Conservation (phyloP, 2,329 filamentous ascomycete species). For the Blastomyces gilchristii region DNA sequence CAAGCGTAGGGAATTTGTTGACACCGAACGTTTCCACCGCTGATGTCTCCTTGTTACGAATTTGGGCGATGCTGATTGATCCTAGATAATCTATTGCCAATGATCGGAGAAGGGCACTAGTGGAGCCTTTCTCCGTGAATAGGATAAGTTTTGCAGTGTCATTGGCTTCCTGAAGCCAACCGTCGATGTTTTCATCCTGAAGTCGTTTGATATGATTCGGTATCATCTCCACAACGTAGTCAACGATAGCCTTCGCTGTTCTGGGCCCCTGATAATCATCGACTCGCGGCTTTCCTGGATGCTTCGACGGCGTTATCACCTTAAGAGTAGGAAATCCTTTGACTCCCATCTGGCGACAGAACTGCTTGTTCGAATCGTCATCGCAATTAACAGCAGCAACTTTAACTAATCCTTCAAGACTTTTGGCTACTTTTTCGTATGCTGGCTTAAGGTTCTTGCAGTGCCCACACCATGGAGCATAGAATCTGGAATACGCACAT, state of each 20-base stretch:
- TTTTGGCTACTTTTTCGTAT: conserved; percentile 87
- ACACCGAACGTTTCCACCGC: conserved; percentile 66
- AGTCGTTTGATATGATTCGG: conserved; percentile 81
- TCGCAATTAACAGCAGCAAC: conserved; percentile 94
- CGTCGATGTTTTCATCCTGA: conserved; percentile 65
- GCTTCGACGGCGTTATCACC: conserved; percentile 77
- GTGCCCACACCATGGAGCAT: conserved; percentile 95
- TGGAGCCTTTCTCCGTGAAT: conserved; percentile 87
- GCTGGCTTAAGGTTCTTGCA: conserved; percentile 92
- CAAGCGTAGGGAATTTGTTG: conserved; percentile 64
- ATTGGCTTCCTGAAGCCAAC: conserved; percentile 58
- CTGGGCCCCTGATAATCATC: conserved; percentile 85
- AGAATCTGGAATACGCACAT: conserved; percentile 56
- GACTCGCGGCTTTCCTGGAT: conserved; percentile 64
- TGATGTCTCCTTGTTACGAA: conserved; percentile 67
- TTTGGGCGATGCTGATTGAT: conserved; percentile 66
- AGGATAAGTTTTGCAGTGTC: conserved; percentile 73
- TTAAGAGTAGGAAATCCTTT: conserved; percentile 95
- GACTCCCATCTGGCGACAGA: conserved; percentile 77
- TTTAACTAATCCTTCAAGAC: conserved; percentile 81
- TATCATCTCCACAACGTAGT: conserved; percentile 75
- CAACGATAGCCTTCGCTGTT: conserved; percentile 75
- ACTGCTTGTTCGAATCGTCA: conserved; percentile 78
- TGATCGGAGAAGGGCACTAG: conserved; percentile 69
- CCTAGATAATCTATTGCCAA: conserved; percentile 86